phyloP scores from a whole-genome alignment of 148 eudicot species.

The Vaccinium corymbosum region DNA sequence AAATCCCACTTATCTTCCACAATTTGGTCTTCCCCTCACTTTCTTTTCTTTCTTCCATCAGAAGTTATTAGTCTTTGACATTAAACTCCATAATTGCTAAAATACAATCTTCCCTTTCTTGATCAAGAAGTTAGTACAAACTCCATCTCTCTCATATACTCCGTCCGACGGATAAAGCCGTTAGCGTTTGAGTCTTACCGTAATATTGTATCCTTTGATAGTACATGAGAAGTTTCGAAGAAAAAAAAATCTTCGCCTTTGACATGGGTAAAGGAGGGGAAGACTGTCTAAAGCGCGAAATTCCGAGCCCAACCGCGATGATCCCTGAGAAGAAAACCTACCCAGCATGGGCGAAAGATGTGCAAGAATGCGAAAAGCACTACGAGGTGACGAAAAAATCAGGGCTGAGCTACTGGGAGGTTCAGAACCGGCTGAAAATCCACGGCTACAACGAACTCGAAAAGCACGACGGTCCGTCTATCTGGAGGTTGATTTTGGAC shows the following conservation, averaged over 20 bases:
- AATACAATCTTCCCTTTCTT: neutral
- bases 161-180: neutral
- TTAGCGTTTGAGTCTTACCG: neutral
- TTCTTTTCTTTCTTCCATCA: neutral
- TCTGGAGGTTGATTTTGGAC: constrained; percentile 21
- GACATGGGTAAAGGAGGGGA: constrained; percentile 29
- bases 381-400: neutral
- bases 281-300: constrained; percentile 10
- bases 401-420: constrained; percentile 17
- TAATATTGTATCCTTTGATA: too few species aligned
- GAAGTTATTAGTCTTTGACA: neutral
- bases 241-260: neutral
- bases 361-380: constrained; percentile 17
- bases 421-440: constrained; percentile 15
- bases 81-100: neutral
- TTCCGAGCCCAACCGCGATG: neutral
- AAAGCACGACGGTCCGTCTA: constrained; percentile 31
- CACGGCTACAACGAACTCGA: constrained; percentile 27
- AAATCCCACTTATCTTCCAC: neutral
- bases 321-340: constrained; percentile 5
- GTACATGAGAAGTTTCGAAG: too few species aligned
- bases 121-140: neutral
- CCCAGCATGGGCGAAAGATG: constrained; percentile 27
- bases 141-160: neutral
- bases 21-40: neutral